Evolutionary conservation across 2,329 filamentous ascomycete genomes (phyloP), one percentile per base, ranked within the genome.

Genomic region (Stagonosporopsis tanaceti): DNA sequence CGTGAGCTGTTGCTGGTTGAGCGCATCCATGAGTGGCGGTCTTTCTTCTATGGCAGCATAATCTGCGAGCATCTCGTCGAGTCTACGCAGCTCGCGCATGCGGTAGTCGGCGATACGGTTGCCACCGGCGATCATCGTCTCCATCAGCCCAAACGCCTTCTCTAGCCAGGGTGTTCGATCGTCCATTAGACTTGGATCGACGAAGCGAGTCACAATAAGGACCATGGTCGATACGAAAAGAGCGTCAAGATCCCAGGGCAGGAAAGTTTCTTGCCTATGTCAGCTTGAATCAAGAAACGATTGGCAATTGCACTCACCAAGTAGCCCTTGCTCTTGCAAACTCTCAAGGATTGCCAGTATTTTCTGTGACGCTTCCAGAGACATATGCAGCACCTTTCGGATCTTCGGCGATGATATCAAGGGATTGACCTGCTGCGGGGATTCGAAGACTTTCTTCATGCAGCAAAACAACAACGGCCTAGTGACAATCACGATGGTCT

Each of bases 221-320:
- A 78, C 73, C n/a, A 81, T 71, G 1, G 76, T 78, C 0, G 81
- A 80, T 0, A 79, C 75, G 14, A 80, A 82, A 0, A 80, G 66
- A 0, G 79, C 71, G 39, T 83, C 80, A 0, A 82, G 72, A 53
- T 83, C 80, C 47, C 81, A 82, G 0, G 80, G 79, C 0, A 84
- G 74, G 56, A 83, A 83, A 0, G 76, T 79, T 66, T 83, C 81
- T 83, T 8, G 2, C n/a, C 9, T 3, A 4, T 0, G 17, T 50
- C 39, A 63, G 61, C 28, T 35, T 54, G 42, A 22, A 27, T 24
- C 56, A 7, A 51, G 9, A 1, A 17, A 6, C 40, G 2, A 9
- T 45, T 20, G 3, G 11, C 5, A 25, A 11, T 14, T 20, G 5
- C 9, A 42, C 64, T 63, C 70, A 83, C 81, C 81, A 2, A 83